Percentiles rank a stretch among this genome's conserved stretches.
phyloP scores from a whole-genome alignment of 768 basidiomycete genomes.

The Tubosaeta sp. region DNA sequence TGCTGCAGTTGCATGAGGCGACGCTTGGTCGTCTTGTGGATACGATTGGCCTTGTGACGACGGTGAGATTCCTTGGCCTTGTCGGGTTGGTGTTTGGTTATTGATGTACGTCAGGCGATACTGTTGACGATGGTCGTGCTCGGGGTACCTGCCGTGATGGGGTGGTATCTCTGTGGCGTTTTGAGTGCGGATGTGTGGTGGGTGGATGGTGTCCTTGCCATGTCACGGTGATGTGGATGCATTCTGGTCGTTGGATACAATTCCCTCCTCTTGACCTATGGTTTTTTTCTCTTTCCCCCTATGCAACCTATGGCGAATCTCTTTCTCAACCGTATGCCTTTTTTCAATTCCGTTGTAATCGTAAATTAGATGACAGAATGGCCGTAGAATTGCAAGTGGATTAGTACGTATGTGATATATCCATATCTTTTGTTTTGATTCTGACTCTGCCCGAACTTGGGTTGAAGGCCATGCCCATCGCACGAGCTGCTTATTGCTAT shows the following conservation, averaged over 20 bases:
- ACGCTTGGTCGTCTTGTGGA: constrained; percentile 25
- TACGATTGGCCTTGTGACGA: constrained; percentile 16
- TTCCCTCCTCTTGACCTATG: not conserved
- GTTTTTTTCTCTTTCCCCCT: not conserved
- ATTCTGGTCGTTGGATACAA: not conserved
- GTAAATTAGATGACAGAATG: not conserved
- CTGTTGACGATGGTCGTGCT: constrained; percentile 16
- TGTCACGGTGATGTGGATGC: not conserved
- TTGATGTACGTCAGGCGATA: constrained; percentile 13
- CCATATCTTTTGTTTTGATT: too few species aligned
- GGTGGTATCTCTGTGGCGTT: constrained; percentile 13
- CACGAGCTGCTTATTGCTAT: too few species aligned
- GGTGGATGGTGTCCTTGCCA: constrained; percentile 2
- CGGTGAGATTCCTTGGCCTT: not conserved
- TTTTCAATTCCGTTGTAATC: not conserved
- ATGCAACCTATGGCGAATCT: not conserved
- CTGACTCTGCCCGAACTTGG: too few species aligned
- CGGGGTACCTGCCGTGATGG: constrained; percentile 16
- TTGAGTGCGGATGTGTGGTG: constrained; percentile 9
- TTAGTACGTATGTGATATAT: too few species aligned
- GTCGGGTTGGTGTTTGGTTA: not conserved
- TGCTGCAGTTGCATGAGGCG: constrained; percentile 14
- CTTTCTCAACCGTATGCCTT: not conserved
- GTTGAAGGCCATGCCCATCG: too few species aligned
- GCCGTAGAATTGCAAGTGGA: not conserved